phyloP scores from a whole-genome alignment of 2,329 filamentous ascomycete species.

The Epicoccum sorghinum region DNA sequence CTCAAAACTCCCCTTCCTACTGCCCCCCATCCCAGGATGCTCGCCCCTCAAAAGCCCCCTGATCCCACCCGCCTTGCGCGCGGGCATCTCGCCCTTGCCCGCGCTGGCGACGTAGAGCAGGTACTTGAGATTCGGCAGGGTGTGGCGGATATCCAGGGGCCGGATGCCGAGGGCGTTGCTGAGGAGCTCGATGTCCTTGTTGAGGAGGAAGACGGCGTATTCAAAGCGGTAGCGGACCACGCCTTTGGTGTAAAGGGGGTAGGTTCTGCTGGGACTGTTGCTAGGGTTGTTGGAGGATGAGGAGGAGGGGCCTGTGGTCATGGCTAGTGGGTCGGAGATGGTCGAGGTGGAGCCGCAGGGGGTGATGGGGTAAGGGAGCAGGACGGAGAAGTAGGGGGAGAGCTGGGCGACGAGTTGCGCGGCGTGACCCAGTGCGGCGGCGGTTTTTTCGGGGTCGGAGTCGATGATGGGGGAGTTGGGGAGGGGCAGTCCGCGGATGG shows the following conservation, averaged over 20 bases:
- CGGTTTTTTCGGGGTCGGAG: conserved; percentile 72
- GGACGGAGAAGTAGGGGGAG: conserved; percentile 79
- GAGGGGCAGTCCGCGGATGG: conserved; percentile 77
- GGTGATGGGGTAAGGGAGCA: conserved; percentile 80
- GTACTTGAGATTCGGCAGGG: conserved; percentile 91
- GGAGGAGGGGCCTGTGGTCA: conserved; percentile 56
- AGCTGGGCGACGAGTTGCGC: conserved; percentile 76
- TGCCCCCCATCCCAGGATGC: conserved; percentile 19
- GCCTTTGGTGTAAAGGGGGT: conserved; percentile 77
- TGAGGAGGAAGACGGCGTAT: conserved; percentile 94
- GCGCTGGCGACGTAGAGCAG: conserved; percentile 88
- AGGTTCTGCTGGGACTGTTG: conserved; percentile 47
- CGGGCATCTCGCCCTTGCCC: conserved; percentile 67
- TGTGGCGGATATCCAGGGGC: conserved; percentile 88
- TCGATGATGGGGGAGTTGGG: conserved; percentile 82
- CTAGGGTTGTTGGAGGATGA: conserved; percentile 42
- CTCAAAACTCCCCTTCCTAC: conserved; percentile 42
- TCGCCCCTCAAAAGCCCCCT: conserved; percentile 40
- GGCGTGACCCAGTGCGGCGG: conserved; percentile 81
- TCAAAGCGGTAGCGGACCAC: conserved; percentile 88
- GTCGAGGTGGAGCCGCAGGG: conserved; percentile 75
- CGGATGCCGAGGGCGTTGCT: conserved; percentile 70
- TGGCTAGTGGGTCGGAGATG: conserved; percentile 74
- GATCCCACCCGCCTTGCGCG: conserved; percentile 45
- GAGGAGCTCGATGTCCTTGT: conserved; percentile 86